These are phyloP conservation scores for Murraya paniculata DNA, from an alignment of 345 rosid genomes.

Conservation along the genomic window DNA sequence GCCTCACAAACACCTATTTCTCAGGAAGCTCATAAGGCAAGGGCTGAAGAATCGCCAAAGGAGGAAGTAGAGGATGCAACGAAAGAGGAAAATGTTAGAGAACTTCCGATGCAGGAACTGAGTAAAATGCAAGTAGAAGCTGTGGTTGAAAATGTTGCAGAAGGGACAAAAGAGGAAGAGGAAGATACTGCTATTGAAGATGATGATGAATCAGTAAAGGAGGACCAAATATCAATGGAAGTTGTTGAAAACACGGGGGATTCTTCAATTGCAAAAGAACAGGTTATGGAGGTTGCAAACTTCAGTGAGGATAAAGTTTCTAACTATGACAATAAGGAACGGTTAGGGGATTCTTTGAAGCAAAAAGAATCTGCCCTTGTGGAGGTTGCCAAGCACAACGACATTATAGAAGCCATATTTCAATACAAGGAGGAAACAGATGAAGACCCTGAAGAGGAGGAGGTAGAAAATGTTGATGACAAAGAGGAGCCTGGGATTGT, in stretches of 20 bases:
- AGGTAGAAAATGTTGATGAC: slow-evolving; percentile 3
- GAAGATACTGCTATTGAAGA: slow-evolving; percentile 20
- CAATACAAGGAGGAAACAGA: background rate
- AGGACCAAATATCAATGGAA: slow-evolving; percentile 6
- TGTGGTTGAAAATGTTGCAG: slow-evolving; percentile 13
- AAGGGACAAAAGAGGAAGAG: slow-evolving; percentile 10
- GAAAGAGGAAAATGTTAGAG: slow-evolving; percentile 19
- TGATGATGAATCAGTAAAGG: slow-evolving; percentile 15
- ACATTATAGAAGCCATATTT: background rate
- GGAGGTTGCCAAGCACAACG: slow-evolving; percentile 10
- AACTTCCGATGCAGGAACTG: slow-evolving; percentile 13
- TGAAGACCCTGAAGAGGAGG: slow-evolving; percentile 12
- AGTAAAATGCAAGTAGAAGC: background rate
- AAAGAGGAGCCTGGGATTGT: slow-evolving; percentile 17
- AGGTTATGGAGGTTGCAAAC: slow-evolving; percentile 3
- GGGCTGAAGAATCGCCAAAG: slow-evolving; percentile 15
- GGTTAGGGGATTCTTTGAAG: background rate
- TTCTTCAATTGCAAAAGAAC: background rate
- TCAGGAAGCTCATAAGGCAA: slow-evolving; percentile 16
- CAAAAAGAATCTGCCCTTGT: background rate
- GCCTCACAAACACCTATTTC: slow-evolving; percentile 14
- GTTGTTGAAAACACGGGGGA: background rate
- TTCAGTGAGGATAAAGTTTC: background rate
- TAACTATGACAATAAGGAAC: background rate
- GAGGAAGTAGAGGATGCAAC: slow-evolving; percentile 9